Evolutionary conservation across 2,329 filamentous ascomycete genomes (phyloP), one percentile per base, ranked within the genome.

Genomic region (Exophiala dermatitidis): DNA sequence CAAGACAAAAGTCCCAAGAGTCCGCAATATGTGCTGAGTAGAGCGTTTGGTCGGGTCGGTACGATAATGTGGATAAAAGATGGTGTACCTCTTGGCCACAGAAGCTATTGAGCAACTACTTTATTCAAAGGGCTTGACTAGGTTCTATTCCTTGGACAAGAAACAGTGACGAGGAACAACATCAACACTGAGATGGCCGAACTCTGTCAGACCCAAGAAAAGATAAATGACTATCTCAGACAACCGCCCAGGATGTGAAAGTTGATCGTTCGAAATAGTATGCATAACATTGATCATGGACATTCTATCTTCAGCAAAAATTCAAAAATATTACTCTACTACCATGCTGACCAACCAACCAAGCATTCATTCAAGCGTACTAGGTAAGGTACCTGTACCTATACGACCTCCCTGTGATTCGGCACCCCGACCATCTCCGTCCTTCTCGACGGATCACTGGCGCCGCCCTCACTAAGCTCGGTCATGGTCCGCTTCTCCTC

Each of bases 401-500:
- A 41, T 4, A 46, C 44, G 9, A 19, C 30, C 44, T 46, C 44
- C 29, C 30, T 33, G 19, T 12, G 30, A 6, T 26, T 46, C 44
- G 31, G 44, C 44, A 46, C 34, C 1, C 12, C 44, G 9, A 12
- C 30, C n/a, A 9, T 3, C 4, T 41, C 12, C 2, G 38, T 26
- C 12, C 38, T 4, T 5, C 4, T 38, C 1, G 33, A 48, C 9
- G 7, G 19, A 8, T 12, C 28, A 28, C 19, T 45, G 31, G 10
- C 26, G 26, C 34, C n/a, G 30, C 49, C 10, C 38, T 26, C 6
- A 41, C 28, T 5, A 26, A 26, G 3, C 6, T 6, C 6, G 10
- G 30, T 19, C 4, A 38, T 29, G 6, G 31, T 6, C 42, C 46
- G 53, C 48, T 62, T 64, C 58, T 64, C 64, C 48, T 65, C 64